Evolutionary conservation across 495 filamentous ascomycete genomes (phyloP).

Genomic region (Podospora appendiculata): DNA sequence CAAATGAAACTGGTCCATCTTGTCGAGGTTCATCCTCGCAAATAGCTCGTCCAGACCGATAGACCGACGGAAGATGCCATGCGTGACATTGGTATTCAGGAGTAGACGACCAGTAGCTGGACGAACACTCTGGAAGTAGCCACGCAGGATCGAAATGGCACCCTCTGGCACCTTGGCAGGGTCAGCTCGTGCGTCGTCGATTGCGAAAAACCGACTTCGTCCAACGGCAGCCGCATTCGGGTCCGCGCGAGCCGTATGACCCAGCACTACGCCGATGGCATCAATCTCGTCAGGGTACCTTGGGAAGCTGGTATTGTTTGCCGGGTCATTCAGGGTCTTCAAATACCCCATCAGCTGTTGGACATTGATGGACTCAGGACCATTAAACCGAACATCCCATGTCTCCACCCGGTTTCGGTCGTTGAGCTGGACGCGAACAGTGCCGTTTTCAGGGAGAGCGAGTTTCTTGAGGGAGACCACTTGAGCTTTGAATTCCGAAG

Average conservation of each 20-base stretch:
- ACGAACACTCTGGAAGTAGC: slow-evolving; percentile 62
- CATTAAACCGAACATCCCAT: slow-evolving; percentile 35
- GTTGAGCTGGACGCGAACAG: slow-evolving; percentile 32
- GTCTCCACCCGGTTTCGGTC: slow-evolving; percentile 37
- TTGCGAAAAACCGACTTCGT: slow-evolving; percentile 35
- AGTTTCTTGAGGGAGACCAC: slow-evolving; percentile 38
- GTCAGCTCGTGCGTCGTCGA: slow-evolving; percentile 11
- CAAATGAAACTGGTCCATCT: slow-evolving; percentile 1
- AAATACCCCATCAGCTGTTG: slow-evolving; percentile 46
- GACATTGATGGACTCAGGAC: slow-evolving; percentile 32
- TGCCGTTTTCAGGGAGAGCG: slow-evolving; percentile 18
- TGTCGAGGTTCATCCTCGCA: neutral
- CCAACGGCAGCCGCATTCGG: slow-evolving; percentile 26
- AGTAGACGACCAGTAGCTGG: slow-evolving; percentile 56
- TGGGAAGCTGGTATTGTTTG: slow-evolving; percentile 31
- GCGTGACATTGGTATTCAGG: slow-evolving; percentile 50
- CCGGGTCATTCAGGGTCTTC: slow-evolving; percentile 30
- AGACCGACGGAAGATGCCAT: slow-evolving; percentile 36
- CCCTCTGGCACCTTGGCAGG: slow-evolving; percentile 19
- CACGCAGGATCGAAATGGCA: slow-evolving; percentile 46
- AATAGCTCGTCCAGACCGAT: slow-evolving; percentile 19
- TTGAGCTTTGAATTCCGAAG: slow-evolving; percentile 52
- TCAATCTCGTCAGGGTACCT: slow-evolving; percentile 34
- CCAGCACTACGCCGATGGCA: slow-evolving; percentile 42
- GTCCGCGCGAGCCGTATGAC: slow-evolving; percentile 29